phyloP scores from a whole-genome alignment of 2,329 filamentous ascomycete species.

The Botrytis galanthina region DNA sequence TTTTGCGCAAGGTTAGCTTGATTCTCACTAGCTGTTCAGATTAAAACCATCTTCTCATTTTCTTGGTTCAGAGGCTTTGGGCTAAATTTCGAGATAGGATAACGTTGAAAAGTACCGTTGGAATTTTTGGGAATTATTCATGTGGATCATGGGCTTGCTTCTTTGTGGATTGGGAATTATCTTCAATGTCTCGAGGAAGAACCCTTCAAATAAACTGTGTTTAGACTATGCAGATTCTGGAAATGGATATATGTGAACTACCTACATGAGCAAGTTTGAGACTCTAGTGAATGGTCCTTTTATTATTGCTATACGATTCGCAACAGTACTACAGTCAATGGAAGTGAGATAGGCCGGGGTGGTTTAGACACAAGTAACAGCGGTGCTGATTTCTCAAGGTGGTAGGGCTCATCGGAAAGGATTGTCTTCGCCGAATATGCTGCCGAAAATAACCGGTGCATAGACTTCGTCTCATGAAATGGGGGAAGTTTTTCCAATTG shows the following conservation, averaged over 20 bases:
- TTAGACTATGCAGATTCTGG: not conserved
- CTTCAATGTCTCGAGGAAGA: not conserved
- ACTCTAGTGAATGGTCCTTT: not conserved
- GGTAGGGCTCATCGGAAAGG: not conserved
- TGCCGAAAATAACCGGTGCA: not conserved
- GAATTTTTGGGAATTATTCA: not conserved
- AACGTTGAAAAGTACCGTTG: not conserved
- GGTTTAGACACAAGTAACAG: not conserved
- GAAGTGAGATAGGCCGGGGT: too few species aligned
- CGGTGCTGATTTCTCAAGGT: not conserved
- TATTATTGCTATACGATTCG: too few species aligned
- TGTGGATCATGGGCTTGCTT: not conserved
- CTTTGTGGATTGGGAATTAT: not conserved
- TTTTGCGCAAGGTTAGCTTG: conserved; percentile 4
- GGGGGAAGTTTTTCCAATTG: not conserved
- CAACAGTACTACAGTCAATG: too few species aligned
- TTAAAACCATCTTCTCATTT: not conserved
- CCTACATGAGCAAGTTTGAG: not conserved
- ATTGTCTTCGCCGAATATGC: not conserved
- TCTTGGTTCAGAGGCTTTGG: not conserved
- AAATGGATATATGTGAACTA: not conserved
- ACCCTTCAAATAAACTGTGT: not conserved
- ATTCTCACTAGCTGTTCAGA: not conserved
- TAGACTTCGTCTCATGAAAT: not conserved
- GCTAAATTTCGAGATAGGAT: not conserved